Base-by-base conservation (phyloP, 345 rosid species). In the Brassica juncea region DNA sequence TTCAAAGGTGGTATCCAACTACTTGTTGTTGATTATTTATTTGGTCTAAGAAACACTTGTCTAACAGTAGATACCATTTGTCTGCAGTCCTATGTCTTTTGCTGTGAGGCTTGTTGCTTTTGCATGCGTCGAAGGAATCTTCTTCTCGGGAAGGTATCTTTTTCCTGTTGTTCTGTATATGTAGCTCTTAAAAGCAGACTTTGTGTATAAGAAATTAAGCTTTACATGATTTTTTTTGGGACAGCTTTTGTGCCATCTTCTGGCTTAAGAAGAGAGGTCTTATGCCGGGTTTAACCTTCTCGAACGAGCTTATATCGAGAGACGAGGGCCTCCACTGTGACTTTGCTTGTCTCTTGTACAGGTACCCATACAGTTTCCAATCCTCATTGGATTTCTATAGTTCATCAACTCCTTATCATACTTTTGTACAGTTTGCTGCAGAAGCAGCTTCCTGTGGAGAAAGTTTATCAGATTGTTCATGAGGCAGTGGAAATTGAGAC, bases 251-350 rank as follows among this genome's bases (percentile, higher is more conserved):
- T 79, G 90, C 97, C 83, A 89, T 92, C 75, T 94, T 94, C 84
- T 91, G 97, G 97, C 94, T 94, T 58, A 92, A 94, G 81, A 94
- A 92, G 91, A 87, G 98, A 80, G 97, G 97, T 80, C 78, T 92
- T 71, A 92, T 94, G 98, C 97, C 98, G 4, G 98, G 97, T 74
- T 86, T 94, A 84, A 92, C 94, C 35, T 94, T 92, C 80, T 94
- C 97, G 21, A 94, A 94, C 66, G 98, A 94, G 85, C 92, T 92
- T 77, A 92, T 94, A 79, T 91, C 97, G 55, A 88, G 97, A 85
- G 98, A 94, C 1, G 97, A 92, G 82, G 98, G 98, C 1, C 89
- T 94, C 21, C 97, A 91, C 73, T 94, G 97, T 84, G 97, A 94
- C 85, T 94, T 94, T 72, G 97, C 98, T 84, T 94, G 98, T 82